phyloP scores from a whole-genome alignment of 495 filamentous ascomycete species.

The Neurospora intermedia region DNA sequence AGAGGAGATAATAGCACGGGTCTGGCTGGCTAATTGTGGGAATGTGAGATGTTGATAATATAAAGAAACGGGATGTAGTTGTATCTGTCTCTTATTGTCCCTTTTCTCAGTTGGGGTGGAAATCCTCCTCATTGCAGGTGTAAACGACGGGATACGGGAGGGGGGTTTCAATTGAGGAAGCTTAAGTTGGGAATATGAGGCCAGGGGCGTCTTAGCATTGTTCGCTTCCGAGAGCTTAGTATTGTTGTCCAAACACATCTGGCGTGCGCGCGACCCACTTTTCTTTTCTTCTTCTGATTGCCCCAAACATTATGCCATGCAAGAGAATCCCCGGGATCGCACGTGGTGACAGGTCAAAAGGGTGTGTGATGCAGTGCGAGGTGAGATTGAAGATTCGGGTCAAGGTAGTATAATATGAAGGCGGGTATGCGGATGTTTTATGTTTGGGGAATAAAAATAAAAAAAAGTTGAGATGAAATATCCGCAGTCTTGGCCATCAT shows the following conservation, averaged over 20 bases:
- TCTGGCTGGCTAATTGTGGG: no score
- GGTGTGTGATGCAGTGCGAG: neutral
- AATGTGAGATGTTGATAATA: neutral
- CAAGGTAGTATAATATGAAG: neutral
- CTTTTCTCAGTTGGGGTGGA: no score
- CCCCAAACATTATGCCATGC: neutral
- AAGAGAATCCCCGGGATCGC: neutral
- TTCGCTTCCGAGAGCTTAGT: neutral
- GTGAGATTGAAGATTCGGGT: neutral
- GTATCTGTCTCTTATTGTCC: no score
- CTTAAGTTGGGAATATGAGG: neutral
- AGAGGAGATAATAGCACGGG: neutral
- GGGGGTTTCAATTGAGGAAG: neutral
- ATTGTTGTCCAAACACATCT: neutral
- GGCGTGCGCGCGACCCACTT: neutral
- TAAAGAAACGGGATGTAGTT: neutral
- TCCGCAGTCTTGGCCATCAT: no score
- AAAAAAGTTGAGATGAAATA: neutral
- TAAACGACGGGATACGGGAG: no score
- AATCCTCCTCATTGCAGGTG: no score
- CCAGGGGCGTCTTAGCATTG: neutral
- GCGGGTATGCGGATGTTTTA: neutral
- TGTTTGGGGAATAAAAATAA: neutral
- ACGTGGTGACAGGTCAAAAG: neutral
- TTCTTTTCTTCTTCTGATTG: neutral